A percentile compares a stretch with the other conserved stretches of the same genome.
Evolutionary conservation across 352 stramenopile species (phyloP).

Genomic region (Globisporangium heterothallicum): DNA sequence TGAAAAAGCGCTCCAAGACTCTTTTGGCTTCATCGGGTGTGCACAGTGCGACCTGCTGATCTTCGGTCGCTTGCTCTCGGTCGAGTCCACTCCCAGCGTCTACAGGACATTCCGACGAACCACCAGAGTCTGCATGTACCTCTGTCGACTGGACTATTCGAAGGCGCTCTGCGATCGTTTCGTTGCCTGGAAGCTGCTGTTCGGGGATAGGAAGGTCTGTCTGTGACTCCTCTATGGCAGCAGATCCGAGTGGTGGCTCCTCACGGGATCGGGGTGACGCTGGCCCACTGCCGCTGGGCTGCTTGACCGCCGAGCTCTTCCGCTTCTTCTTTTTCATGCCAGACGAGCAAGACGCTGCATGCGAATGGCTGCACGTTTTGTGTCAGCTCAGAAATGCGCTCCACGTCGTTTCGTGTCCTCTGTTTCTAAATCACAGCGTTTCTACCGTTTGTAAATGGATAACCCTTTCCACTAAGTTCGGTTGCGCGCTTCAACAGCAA

Average conservation of each 20-base stretch:
- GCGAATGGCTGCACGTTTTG: too few relatives aligned
- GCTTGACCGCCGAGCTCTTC: neutral
- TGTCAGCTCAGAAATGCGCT: too few relatives aligned
- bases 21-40: constrained; percentile 2
- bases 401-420: neutral
- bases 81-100: neutral
- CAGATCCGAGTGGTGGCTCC: neutral
- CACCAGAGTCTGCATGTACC: neutral
- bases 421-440: too few relatives aligned
- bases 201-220: neutral
- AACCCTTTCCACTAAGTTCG: neutral
- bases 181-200: too few relatives aligned
- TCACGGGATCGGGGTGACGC: neutral
- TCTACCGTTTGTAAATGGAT: too few relatives aligned
- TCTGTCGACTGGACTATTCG: neutral
- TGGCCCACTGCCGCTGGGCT: neutral
- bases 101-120: too few relatives aligned
- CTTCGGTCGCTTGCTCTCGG: neutral
- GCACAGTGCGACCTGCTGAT: neutral
- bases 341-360: neutral
- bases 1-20: constrained; percentile 23
- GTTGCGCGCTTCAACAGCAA: too few relatives aligned
- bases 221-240: neutral
- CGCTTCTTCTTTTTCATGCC: constrained; percentile 14
- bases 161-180: too few relatives aligned